Percentiles rank a stretch among this genome's conserved stretches.
Evolutionary conservation across 805 yeast species (phyloP).

Genomic region (Naumovozyma dairenensis): DNA sequence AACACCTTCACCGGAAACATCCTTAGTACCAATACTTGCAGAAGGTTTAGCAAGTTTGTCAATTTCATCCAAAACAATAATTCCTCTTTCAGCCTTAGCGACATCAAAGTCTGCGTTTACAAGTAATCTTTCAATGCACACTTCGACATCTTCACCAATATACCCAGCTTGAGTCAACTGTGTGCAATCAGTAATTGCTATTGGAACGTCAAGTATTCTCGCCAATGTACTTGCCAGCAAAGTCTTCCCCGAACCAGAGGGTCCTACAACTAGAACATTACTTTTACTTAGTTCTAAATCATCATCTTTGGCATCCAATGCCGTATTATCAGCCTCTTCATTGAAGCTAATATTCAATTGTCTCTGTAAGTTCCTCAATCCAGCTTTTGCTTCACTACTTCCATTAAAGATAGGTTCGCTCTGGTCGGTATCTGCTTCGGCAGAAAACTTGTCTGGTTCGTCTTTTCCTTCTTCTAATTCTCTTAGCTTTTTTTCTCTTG

Average conservation of each 20-base stretch:
- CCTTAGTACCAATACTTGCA: constrained; percentile 40
- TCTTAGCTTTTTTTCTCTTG: constrained; percentile 5
- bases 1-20: constrained; percentile 57
- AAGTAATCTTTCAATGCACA: constrained; percentile 43
- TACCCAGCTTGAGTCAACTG: constrained; percentile 57
- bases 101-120: constrained; percentile 43
- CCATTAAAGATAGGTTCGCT: constrained; percentile 12
- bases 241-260: constrained; percentile 57
- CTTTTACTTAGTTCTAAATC: constrained; percentile 45
- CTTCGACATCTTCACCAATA: constrained; percentile 55
- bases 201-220: constrained; percentile 41
- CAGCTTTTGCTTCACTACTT: constrained; percentile 26
- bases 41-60: constrained; percentile 47
- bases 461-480: constrained; percentile 24
- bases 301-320: constrained; percentile 25
- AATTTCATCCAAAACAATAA: constrained; percentile 50
- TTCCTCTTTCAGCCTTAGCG: constrained; percentile 44
- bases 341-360: too few relatives aligned
- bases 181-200: constrained; percentile 52
- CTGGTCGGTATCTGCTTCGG: not conserved
- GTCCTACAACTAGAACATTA: constrained; percentile 47
- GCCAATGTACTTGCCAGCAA: constrained; percentile 47
- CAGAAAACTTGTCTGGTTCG: constrained; percentile 13
- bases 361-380: constrained; percentile 21
- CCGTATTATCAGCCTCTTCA: not conserved